phyloP scores from a whole-genome alignment of 805 yeast species.

The Candida broadrunensis region DNA sequence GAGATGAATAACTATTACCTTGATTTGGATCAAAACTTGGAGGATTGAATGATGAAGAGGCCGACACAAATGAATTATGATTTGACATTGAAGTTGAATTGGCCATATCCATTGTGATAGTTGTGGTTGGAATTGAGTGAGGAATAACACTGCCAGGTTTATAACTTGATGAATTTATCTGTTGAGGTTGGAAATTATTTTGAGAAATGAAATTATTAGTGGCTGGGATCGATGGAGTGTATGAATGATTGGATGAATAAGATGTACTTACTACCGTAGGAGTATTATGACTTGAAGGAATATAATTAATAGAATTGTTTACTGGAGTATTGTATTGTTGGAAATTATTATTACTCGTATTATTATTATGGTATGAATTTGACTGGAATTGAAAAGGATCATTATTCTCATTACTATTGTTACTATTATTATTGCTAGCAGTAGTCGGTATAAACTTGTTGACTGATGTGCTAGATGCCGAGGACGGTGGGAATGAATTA shows the following conservation, averaged over 20 bases:
- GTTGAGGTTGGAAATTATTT: slow-evolving; percentile 2
- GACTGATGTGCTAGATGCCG: slow-evolving; percentile 5
- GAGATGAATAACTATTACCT: not conserved
- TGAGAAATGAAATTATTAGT: slow-evolving; percentile 11
- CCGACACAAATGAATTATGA: slow-evolving; percentile 5
- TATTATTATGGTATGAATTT: not conserved
- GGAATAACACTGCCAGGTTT: slow-evolving; percentile 15
- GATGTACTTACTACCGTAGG: slow-evolving; percentile 42
- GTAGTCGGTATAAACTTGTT: slow-evolving; percentile 9
- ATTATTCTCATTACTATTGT: slow-evolving; percentile 1
- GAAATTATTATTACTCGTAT: not conserved
- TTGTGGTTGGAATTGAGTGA: slow-evolving; percentile 53
- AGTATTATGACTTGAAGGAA: slow-evolving; percentile 42
- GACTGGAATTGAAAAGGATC: not conserved
- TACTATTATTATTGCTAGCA: not conserved
- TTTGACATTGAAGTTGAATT: slow-evolving; percentile 15
- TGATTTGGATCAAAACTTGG: slow-evolving; percentile 1
- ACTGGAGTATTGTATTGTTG: not conserved
- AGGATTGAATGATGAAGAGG: slow-evolving; percentile 8
- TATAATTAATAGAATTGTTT: slow-evolving; percentile 21
- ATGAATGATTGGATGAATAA: slow-evolving; percentile 40
- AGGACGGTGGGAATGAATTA: not conserved
- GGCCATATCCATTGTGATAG: slow-evolving; percentile 48
- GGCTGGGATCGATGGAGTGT: slow-evolving; percentile 21
- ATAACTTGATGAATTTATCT: slow-evolving; percentile 5